Evolutionary conservation across 228 moss, liverwort and hornwort genomes (phyloP).

Genomic region (Sphagnum fallax): DNA sequence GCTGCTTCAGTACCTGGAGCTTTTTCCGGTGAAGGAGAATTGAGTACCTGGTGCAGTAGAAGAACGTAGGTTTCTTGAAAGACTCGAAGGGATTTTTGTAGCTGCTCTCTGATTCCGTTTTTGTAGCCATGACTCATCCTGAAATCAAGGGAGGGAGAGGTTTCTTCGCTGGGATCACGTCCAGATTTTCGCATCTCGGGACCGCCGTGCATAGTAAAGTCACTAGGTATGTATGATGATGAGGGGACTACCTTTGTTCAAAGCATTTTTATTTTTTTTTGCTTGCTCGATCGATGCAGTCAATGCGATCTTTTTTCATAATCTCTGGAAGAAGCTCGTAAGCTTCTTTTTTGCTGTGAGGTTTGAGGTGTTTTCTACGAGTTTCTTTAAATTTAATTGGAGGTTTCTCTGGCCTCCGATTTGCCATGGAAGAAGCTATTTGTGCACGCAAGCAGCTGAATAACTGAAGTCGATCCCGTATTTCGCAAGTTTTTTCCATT

Average conservation of each 20-base stretch:
- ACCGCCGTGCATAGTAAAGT: constrained; percentile 64
- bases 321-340: background rate
- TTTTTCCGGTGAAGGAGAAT: too few species aligned
- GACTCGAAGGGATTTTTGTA: too few species aligned
- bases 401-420: too few species aligned
- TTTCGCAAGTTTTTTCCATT: too few species aligned
- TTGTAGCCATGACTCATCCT: constrained; percentile 46
- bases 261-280: background rate
- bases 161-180: constrained; percentile 60
- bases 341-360: background rate
- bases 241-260: background rate
- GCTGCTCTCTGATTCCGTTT: too few species aligned
- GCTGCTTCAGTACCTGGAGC: too few species aligned
- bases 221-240: constrained; percentile 21
- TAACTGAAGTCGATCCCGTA: too few species aligned
- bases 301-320: constrained; percentile 2
- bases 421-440: too few species aligned
- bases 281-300: background rate
- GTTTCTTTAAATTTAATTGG: too few species aligned
- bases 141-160: constrained; percentile 42
- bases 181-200: constrained; percentile 67
- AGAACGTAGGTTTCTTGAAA: too few species aligned
- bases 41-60: too few species aligned
- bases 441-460: too few species aligned
- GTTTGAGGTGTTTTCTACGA: background rate